Evolutionary conservation across 805 yeast species (phyloP).

Genomic region (Metschnikowia reukaufii): DNA sequence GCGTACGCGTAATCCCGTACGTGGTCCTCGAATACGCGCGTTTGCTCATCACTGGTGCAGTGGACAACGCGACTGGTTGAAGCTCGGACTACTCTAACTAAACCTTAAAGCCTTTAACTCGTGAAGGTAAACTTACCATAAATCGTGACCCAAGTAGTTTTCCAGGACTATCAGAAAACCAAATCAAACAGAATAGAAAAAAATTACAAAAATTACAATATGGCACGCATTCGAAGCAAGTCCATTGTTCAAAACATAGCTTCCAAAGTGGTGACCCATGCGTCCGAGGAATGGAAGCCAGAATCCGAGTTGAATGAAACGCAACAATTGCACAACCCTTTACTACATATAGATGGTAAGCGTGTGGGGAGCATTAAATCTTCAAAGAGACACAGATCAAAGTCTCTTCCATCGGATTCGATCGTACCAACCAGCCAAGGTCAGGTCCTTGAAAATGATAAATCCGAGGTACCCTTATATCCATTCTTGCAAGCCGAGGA

Average conservation of each 20-base stretch:
- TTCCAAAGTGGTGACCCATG: constrained; percentile 43
- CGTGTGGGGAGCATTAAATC: neutral
- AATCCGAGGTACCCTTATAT: constrained; percentile 14
- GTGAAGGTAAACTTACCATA: too few relatives aligned
- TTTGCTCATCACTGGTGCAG: too few relatives aligned
- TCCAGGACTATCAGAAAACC: neutral
- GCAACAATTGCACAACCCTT: constrained; percentile 18
- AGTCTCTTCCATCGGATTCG: neutral
- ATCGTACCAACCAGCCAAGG: neutral
- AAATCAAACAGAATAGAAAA: neutral
- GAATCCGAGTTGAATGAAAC: constrained; percentile 20
- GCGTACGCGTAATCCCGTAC: too few relatives aligned
- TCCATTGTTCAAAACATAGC: constrained; percentile 68
- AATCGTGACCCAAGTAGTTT: too few relatives aligned
- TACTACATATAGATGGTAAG: constrained; percentile 5
- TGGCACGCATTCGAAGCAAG: constrained; percentile 52
- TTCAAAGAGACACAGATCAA: constrained; percentile 1
- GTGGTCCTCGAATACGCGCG: too few relatives aligned
- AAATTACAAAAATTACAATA: constrained; percentile 8
- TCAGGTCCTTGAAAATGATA: neutral
- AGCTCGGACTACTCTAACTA: neutral
- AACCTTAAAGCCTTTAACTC: too few relatives aligned
- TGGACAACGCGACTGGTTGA: constrained; percentile 8
- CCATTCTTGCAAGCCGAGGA: constrained; percentile 44
- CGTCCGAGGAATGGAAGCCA: constrained; percentile 27